Evolutionary conservation across 805 yeast genomes (phyloP).

Genomic region (Sugiyamaella valdiviana): DNA sequence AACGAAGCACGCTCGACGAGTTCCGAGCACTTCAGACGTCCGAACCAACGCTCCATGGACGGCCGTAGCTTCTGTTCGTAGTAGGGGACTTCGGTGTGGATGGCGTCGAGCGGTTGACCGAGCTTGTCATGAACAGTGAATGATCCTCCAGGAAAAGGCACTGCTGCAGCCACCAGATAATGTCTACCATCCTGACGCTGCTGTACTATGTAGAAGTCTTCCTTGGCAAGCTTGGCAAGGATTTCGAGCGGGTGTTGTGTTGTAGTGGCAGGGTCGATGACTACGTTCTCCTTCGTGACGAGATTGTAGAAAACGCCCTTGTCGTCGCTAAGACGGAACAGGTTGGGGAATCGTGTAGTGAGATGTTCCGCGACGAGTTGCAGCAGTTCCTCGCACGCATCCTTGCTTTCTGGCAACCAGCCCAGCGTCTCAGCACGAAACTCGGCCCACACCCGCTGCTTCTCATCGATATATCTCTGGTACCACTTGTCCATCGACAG

Average conservation of each 20-base stretch:
- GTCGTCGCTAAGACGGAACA: slow-evolving; percentile 43
- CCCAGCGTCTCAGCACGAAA: slow-evolving; percentile 59
- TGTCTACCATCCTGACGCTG: slow-evolving; percentile 53
- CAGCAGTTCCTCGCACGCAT: slow-evolving; percentile 54
- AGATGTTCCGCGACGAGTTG: slow-evolving; percentile 55
- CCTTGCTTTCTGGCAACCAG: slow-evolving; percentile 60
- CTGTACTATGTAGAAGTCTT: slow-evolving; percentile 61
- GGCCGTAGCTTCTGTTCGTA: slow-evolving; percentile 57
- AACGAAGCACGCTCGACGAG: slow-evolving; percentile 72
- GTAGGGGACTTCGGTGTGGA: slow-evolving; percentile 65
- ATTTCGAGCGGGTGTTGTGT: slow-evolving; percentile 61
- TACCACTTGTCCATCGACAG: slow-evolving; percentile 74
- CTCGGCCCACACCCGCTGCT: slow-evolving; percentile 48
- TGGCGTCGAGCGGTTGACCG: slow-evolving; percentile 56
- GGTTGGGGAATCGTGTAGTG: slow-evolving; percentile 54
- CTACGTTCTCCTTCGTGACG: slow-evolving; percentile 55
- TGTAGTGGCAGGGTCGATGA: slow-evolving; percentile 47
- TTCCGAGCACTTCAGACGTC: slow-evolving; percentile 50
- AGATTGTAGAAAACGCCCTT: slow-evolving; percentile 51
- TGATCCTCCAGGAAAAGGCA: slow-evolving; percentile 74
- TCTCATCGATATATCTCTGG: slow-evolving; percentile 58
- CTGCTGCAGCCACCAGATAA: slow-evolving; percentile 66
- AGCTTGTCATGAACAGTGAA: slow-evolving; percentile 56
- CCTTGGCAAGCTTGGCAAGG: slow-evolving; percentile 66
- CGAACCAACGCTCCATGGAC: slow-evolving; percentile 72